Base-by-base conservation (phyloP, 768 basidiomycete species). In the Boletus rubescentipes region DNA sequence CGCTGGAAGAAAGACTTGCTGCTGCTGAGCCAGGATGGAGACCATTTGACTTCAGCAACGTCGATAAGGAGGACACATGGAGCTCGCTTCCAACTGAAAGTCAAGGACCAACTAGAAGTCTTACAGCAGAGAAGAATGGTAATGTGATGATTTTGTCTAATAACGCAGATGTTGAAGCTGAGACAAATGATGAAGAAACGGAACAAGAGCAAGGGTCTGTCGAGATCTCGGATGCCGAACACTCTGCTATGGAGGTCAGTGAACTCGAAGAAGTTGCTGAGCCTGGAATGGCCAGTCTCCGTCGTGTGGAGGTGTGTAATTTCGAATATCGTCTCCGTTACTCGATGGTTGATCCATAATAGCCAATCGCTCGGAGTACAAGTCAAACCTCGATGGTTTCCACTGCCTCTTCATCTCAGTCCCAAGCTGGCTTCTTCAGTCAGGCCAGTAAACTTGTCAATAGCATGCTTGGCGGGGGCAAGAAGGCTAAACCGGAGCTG, bases 1-100 rank as follows among this genome's bases (percentile, higher is more conserved):
- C 85, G 10, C 70, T 87, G 26, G 82, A 87, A 37, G 86, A 86
- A 58, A 86, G 83, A 59, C 68, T 86, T 51, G 73, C 79, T 1
- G 74, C 75, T 36, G 77, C 75, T 10, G 74, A 80, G 34, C 78
- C 71, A 51, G 72, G 78, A 54, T 90, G 89, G 89, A 80, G 80
- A 15, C 75, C 78, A 42, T 85, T 84, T 59, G 80, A 79, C 29
- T 70, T 73, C 46, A 76, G 70, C 51, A 66, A 69, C 21, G 70
- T 74, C 9, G 87, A 89, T 43, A 88, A 89, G 61, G 86, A 82
- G 57, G 78, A 84, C 70, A 88, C 88, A 16, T 90, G 89, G 89
- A 89, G 85, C 59, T 85, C 86, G 16, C 63, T 79, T 48, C 85
- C 83, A 20, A 84, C 84, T 15, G 77, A 82, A 57, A 85, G 80